A percentile compares a stretch with the other conserved stretches of the same genome.
Evolutionary conservation across 2,329 filamentous ascomycete species (phyloP).

Genomic region (Gnomoniopsis smithogilvyi): DNA sequence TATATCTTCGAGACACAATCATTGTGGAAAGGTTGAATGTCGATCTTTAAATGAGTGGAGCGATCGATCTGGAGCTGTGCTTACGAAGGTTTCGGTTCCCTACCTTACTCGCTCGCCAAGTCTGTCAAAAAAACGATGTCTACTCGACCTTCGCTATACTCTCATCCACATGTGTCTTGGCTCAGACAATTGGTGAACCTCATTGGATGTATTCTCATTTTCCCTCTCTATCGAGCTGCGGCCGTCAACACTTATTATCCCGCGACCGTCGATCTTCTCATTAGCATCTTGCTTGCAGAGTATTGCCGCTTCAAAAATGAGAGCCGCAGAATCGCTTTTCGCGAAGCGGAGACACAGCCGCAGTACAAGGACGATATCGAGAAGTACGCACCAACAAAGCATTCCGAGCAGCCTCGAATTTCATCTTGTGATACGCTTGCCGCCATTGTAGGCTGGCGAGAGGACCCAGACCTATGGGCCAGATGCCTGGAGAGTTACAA

Average conservation of each 20-base stretch:
- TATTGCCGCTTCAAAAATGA: slow-evolving; percentile 26
- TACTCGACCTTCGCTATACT: not conserved
- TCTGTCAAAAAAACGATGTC: not conserved
- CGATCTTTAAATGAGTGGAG: too few species aligned
- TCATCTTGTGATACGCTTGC: slow-evolving; percentile 22
- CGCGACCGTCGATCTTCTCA: slow-evolving; percentile 25
- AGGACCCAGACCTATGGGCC: slow-evolving; percentile 26
- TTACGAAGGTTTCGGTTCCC: not conserved
- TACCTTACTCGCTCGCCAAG: not conserved
- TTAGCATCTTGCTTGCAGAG: slow-evolving; percentile 27
- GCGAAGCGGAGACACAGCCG: not conserved
- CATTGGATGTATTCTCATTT: slow-evolving; percentile 24
- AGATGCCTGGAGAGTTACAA: slow-evolving; percentile 28
- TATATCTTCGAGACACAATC: too few species aligned
- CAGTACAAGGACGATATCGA: slow-evolving; percentile 19
- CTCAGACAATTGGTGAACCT: slow-evolving; percentile 25
- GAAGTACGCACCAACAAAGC: slow-evolving; percentile 9
- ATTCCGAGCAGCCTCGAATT: not conserved
- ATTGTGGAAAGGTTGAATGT: too few species aligned
- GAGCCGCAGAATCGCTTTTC: slow-evolving; percentile 20
- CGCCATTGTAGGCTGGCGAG: slow-evolving; percentile 28
- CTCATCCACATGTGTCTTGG: not conserved
- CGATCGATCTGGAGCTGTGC: not conserved
- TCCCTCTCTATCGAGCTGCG: slow-evolving; percentile 23
- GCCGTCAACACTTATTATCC: slow-evolving; percentile 24